Conservation (phyloP, 495 filamentous ascomycete genomes). For the Tuber umbilicatum region DNA sequence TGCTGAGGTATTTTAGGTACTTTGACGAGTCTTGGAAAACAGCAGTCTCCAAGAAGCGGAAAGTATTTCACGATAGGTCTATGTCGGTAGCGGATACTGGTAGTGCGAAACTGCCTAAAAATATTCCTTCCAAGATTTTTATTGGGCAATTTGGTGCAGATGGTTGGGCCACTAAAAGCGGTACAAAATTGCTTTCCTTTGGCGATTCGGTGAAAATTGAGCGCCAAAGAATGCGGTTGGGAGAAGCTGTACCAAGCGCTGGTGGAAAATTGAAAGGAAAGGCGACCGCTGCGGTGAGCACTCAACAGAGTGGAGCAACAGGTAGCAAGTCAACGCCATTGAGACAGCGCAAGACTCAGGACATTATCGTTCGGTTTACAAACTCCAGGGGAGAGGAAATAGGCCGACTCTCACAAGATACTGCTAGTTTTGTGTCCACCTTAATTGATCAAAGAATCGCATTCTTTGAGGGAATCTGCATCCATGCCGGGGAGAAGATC, state of each 20-base stretch:
- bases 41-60: slow-evolving; percentile 32
- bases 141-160: slow-evolving; percentile 86
- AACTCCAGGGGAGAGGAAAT: slow-evolving; percentile 73
- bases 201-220: slow-evolving; percentile 78
- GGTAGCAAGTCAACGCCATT: slow-evolving; percentile 45
- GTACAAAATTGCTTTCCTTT: slow-evolving; percentile 62
- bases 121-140: slow-evolving; percentile 62
- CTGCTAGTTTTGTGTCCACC: slow-evolving; percentile 87
- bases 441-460: slow-evolving; percentile 89
- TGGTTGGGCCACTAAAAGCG: slow-evolving; percentile 88
- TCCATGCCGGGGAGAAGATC: slow-evolving; percentile 79
- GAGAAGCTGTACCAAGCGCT: slow-evolving; percentile 46
- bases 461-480: slow-evolving; percentile 76
- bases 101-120: slow-evolving; percentile 16
- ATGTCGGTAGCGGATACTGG: background rate
- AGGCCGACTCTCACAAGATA: slow-evolving; percentile 81
- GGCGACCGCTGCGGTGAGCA: slow-evolving; percentile 41
- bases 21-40: slow-evolving; percentile 89
- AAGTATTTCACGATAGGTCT: slow-evolving; percentile 8
- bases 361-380: slow-evolving; percentile 92
- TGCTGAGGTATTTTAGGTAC: slow-evolving; percentile 67
- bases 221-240: slow-evolving; percentile 64
- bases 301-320: slow-evolving; percentile 11
- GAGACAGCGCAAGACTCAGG: slow-evolving; percentile 53
- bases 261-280: slow-evolving; percentile 47